Percentiles rank a stretch among this genome's conserved stretches.
phyloP scores from a whole-genome alignment of 257 asterid genomes.

The Solanum pimpinellifolium region DNA sequence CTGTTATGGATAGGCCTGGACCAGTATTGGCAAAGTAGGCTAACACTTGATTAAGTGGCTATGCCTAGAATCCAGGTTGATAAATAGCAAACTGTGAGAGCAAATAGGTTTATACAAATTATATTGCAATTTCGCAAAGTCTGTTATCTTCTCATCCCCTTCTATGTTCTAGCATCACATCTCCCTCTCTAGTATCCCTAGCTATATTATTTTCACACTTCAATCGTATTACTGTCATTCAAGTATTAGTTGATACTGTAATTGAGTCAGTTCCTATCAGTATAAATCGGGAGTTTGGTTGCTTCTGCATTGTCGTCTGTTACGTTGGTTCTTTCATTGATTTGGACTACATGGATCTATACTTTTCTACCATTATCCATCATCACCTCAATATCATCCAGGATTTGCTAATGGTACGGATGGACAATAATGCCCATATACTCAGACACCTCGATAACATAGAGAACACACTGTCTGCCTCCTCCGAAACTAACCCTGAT shows the following conservation, averaged over 20 bases:
- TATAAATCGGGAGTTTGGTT: neutral
- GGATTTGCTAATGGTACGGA: neutral
- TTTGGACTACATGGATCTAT: neutral
- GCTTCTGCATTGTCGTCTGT: neutral
- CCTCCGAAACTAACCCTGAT: neutral
- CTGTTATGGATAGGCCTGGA: neutral
- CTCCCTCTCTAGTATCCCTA: neutral
- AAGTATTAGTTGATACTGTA: neutral
- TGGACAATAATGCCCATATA: neutral
- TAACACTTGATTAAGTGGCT: neutral
- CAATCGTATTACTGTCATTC: neutral
- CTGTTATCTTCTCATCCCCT: neutral
- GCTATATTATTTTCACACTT: neutral
- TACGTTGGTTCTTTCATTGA: neutral
- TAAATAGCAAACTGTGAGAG: neutral
- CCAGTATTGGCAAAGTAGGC: neutral
- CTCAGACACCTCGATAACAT: neutral
- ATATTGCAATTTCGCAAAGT: neutral
- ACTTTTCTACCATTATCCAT: neutral
- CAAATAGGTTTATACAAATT: neutral
- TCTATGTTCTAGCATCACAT: neutral
- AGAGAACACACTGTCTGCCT: neutral
- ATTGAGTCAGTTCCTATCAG: neutral
- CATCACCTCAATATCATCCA: neutral
- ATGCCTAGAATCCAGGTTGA: neutral